Conservation (phyloP, 352 stramenopile genomes). For the Phytophthora ohioensis region DNA sequence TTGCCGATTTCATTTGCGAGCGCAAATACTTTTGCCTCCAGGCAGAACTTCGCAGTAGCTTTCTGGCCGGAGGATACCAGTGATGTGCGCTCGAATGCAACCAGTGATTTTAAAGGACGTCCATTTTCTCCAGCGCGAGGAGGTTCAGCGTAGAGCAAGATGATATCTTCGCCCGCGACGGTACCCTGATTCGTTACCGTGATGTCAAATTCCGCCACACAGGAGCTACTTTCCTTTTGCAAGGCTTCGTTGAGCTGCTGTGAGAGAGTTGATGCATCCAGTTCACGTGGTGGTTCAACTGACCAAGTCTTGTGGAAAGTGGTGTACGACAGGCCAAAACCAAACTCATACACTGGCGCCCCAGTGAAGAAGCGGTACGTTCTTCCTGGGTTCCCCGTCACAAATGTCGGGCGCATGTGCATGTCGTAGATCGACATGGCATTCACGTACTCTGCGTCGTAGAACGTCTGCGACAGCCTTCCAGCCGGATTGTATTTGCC, state of each 20-base stretch:
- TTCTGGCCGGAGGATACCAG: slow-evolving; percentile 39
- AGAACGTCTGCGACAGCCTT: slow-evolving; percentile 79
- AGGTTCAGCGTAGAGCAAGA: slow-evolving; percentile 52
- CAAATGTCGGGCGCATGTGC: slow-evolving; percentile 81
- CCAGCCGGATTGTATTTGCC: slow-evolving; percentile 74
- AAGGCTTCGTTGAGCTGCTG: slow-evolving; percentile 16
- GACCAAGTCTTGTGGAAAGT: slow-evolving; percentile 62
- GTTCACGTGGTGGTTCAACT: slow-evolving; percentile 9
- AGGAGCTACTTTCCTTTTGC: slow-evolving; percentile 14
- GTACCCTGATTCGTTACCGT: slow-evolving; percentile 57
- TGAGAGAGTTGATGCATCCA: slow-evolving; percentile 22
- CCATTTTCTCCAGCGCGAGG: slow-evolving; percentile 39
- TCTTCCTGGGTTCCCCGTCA: slow-evolving; percentile 68
- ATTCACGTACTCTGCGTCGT: slow-evolving; percentile 57
- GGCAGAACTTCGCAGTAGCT: slow-evolving; percentile 38
- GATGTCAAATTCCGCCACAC: slow-evolving; percentile 38
- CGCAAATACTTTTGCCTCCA: slow-evolving; percentile 50
- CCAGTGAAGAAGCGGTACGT: slow-evolving; percentile 90
- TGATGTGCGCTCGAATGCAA: slow-evolving; percentile 63
- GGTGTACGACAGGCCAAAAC: slow-evolving; percentile 84
- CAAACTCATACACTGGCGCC: slow-evolving; percentile 75
- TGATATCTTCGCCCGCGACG: slow-evolving; percentile 47
- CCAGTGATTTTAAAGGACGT: slow-evolving; percentile 57
- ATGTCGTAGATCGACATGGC: slow-evolving; percentile 78
- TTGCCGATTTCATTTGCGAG: slow-evolving; percentile 49